These are phyloP conservation scores for Metarhizium rileyi DNA, from an alignment of 2,329 filamentous ascomycete genomes.

Conservation along the genomic window DNA sequence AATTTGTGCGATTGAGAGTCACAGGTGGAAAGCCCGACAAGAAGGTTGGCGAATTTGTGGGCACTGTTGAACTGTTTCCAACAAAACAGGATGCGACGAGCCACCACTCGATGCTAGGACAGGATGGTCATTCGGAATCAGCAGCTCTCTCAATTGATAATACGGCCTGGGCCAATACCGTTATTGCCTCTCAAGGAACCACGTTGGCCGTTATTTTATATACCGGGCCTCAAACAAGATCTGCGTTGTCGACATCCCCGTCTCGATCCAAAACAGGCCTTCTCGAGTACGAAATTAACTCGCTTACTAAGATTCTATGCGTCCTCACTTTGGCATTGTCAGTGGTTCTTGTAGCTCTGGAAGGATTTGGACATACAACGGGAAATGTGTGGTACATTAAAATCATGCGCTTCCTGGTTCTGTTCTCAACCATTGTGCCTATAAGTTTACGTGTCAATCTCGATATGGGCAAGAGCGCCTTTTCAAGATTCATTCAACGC, in stretches of 20 bases:
- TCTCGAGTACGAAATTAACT: conserved; percentile 94
- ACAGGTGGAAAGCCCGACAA: conserved; percentile 85
- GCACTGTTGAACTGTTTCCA: conserved; percentile 69
- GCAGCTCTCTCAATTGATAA: conserved; percentile 86
- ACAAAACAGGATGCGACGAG: conserved; percentile 40
- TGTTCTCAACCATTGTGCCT: conserved; percentile 98
- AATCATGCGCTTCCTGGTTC: conserved; percentile 93
- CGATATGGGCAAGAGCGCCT: conserved; percentile 93
- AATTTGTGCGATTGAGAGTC: conserved; percentile 61
- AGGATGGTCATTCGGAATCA: conserved; percentile 38
- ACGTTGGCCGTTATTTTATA: conserved; percentile 89
- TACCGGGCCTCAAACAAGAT: conserved; percentile 87
- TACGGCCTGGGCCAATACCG: conserved; percentile 96
- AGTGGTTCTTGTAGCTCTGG: conserved; percentile 75
- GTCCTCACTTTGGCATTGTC: conserved; percentile 79
- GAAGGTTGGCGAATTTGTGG: conserved; percentile 89
- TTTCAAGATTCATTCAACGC: conserved; percentile 88
- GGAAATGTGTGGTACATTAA: conserved; percentile 82
- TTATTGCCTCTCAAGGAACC: conserved; percentile 84
- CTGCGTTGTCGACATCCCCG: conserved; percentile 82
- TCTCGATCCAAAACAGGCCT: conserved; percentile 91
- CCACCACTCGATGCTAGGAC: conserved; percentile 24
- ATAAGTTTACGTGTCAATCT: conserved; percentile 94
- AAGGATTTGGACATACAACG: conserved; percentile 63
- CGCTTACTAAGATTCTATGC: conserved; percentile 90